These are phyloP conservation scores for Petunia hybrid DNA, from an alignment of 305 asterid species.

Conservation along the genomic window DNA sequence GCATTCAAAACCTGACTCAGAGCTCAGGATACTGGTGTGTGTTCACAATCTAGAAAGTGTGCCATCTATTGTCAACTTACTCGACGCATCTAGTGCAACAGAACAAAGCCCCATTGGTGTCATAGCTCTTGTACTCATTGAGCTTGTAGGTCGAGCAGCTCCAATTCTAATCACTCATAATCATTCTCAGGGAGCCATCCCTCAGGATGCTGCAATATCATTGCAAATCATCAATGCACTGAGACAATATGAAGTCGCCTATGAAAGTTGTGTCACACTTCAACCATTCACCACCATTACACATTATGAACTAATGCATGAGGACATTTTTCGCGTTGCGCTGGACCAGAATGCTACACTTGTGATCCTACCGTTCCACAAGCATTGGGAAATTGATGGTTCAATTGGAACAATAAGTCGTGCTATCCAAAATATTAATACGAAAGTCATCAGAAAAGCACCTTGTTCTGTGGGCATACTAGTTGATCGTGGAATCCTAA, in stretches of 20 bases:
- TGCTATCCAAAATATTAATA: conserved; percentile 63
- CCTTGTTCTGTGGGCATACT: conserved; percentile 79
- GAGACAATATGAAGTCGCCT: conserved; percentile 63
- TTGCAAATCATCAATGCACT: conserved; percentile 65
- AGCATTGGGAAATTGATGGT: conserved; percentile 80
- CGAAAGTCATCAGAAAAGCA: conserved; percentile 55
- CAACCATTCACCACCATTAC: conserved; percentile 62
- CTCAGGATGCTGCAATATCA: conserved; percentile 53
- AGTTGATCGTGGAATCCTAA: conserved; percentile 63
- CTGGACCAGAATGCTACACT: conserved; percentile 62
- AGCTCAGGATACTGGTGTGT: conserved; percentile 67
- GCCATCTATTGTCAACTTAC: conserved; percentile 64
- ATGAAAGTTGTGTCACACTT: conserved; percentile 56
- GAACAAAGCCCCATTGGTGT: conserved; percentile 66
- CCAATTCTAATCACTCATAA: conserved; percentile 79
- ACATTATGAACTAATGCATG: conserved; percentile 59
- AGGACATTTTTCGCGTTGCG: conserved; percentile 64
- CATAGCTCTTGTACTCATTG: conserved; percentile 66
- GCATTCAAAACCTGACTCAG: conserved; percentile 54
- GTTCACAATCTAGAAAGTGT: conserved; percentile 63
- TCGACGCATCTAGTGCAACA: conserved; percentile 70
- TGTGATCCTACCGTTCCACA: conserved; percentile 77
- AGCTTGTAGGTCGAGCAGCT: conserved; percentile 70
- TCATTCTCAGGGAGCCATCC: conserved; percentile 49
- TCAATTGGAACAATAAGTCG: conserved; percentile 58